Conservation (phyloP, 169 alveolate species). For the Eimeria zaria region DNA sequence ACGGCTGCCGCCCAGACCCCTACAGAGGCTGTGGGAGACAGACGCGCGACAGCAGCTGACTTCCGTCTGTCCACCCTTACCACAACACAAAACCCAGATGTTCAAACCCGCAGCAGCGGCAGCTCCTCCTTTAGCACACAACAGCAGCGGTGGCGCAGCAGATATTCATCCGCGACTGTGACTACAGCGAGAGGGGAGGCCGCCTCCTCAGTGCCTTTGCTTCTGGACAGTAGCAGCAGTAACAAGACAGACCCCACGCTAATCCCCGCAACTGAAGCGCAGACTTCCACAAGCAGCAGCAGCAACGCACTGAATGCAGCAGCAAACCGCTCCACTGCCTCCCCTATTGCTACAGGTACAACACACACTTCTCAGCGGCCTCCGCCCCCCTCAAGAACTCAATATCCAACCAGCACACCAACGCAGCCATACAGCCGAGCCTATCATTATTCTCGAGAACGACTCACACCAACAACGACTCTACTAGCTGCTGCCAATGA, state of each 20-base stretch:
- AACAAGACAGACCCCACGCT: background rate
- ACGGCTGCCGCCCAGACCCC: background rate
- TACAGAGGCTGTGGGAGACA: background rate
- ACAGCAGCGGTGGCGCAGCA: background rate
- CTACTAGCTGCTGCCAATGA: too few relatives aligned
- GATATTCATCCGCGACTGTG: background rate
- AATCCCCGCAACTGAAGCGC: background rate
- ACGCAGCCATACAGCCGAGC: background rate
- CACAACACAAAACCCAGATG: background rate
- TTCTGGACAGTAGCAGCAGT: background rate
- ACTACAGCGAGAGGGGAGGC: background rate
- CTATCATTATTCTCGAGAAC: too few relatives aligned
- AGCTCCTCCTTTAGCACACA: background rate
- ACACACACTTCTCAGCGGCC: background rate
- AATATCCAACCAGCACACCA: background rate
- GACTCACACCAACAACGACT: background rate
- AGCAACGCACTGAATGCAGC: background rate
- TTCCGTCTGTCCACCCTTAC: background rate
- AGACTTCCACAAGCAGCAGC: background rate
- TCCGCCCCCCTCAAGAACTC: background rate
- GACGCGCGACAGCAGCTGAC: background rate
- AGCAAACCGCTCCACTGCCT: background rate
- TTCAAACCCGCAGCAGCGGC: background rate
- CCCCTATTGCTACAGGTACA: background rate
- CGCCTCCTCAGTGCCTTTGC: background rate